Evolutionary conservation across 345 rosid genomes (phyloP), one percentile per base, ranked within the genome.

Genomic region (Moringa oleifera): DNA sequence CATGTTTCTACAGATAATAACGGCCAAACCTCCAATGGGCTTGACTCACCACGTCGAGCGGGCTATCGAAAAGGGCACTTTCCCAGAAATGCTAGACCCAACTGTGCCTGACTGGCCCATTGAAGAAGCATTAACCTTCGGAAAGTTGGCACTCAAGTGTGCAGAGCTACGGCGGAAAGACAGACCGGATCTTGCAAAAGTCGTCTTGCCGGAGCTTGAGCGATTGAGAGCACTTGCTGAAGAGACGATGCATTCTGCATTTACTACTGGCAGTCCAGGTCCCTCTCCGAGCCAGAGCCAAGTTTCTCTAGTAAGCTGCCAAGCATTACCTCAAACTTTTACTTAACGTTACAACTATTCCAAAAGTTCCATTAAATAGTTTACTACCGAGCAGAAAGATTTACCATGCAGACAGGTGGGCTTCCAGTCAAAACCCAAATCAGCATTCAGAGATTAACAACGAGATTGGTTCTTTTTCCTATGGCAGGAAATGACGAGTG

Each of bases 1-100:
- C 71, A 81, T 88, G 71, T 81, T 83, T 59, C 84, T 91, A 16
- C 96, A 91, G 75, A 53, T 91, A 18, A 52, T 88, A 64, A 88
- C 94, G 18, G 96, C 78, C 17, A 86, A 82, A 63, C 69, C 97
- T 7, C 82, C 97, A 0, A 88, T 91, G 93, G 91, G 96, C 18
- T 55, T 91, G 73, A 84, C 91, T 45, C 96, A 84, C 70, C 86
- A 83, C 31, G 80, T 88, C 0, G 82, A 80, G 37, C 58, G 75
- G 25, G 81, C 94, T 23, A 73, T 91, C 10, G 88, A 84, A 68
- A 85, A 80, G 60, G 94, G 80, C 18, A 74, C 77, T 37, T 73
- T 88, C 10, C 58, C 33, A 17, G 74, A 84, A 61, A 68, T 88
- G 74, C 70, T 91, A 60, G 97, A 91, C 68, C 96, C 86, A 16